Evolutionary conservation across 1,284 basidiomycete species (phyloP).

Genomic region (Ceratorhiza oryzae-sativae): DNA sequence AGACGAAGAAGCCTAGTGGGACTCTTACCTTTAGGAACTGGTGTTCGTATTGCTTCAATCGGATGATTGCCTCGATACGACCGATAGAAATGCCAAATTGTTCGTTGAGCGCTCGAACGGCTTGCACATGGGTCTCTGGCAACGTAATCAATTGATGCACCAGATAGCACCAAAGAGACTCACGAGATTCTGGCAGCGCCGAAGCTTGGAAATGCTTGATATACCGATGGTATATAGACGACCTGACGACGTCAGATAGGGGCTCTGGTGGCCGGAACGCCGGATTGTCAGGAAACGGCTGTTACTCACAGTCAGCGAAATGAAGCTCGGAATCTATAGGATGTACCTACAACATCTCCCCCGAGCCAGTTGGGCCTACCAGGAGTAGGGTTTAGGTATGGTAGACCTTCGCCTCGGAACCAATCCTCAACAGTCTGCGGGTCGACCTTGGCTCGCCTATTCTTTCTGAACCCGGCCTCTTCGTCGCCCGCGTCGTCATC

Average conservation of each 20-base stretch:
- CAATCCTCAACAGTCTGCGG: constrained; percentile 20
- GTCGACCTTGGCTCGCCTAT: constrained; percentile 19
- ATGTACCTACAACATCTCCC: constrained; percentile 14
- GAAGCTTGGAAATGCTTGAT: constrained; percentile 61
- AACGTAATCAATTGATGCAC: neutral
- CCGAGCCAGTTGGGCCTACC: constrained; percentile 32
- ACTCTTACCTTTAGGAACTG: constrained; percentile 71
- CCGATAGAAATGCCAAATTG: constrained; percentile 71
- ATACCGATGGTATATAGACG: constrained; percentile 54
- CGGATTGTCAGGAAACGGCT: constrained; percentile 81
- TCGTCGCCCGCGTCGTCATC: constrained; percentile 9
- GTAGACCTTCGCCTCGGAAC: constrained; percentile 30
- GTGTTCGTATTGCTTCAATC: constrained; percentile 76
- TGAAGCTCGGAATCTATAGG: neutral
- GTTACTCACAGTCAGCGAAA: constrained; percentile 5
- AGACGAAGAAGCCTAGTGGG: constrained; percentile 41
- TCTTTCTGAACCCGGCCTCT: constrained; percentile 20
- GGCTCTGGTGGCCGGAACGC: constrained; percentile 80
- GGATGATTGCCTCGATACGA: constrained; percentile 78
- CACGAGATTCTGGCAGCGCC: constrained; percentile 25
- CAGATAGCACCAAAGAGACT: neutral
- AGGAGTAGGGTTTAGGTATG: constrained; percentile 28
- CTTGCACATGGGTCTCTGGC: constrained; percentile 60
- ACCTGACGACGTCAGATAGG: constrained; percentile 65
- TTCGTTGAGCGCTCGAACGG: constrained; percentile 67